phyloP scores from a whole-genome alignment of 257 asterid genomes.

The Lycium ferocissimum region DNA sequence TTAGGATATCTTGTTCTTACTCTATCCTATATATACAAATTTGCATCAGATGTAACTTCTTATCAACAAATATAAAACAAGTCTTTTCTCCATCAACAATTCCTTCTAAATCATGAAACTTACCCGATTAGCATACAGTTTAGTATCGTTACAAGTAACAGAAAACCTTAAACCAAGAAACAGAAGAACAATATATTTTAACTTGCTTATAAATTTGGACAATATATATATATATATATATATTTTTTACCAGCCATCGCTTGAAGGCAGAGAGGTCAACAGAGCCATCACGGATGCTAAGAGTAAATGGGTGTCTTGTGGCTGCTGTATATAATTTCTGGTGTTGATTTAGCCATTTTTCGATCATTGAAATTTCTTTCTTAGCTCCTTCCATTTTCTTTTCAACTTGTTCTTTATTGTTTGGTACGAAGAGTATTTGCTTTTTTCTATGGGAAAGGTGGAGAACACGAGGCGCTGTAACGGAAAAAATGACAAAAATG shows the following conservation, averaged over 20 bases:
- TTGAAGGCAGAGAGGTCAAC: constrained; percentile 67
- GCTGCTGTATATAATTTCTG: constrained; percentile 54
- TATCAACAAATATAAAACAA: background rate
- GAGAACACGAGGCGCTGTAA: background rate
- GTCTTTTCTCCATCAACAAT: background rate
- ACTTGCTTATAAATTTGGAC: background rate
- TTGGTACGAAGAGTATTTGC: background rate
- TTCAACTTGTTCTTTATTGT: background rate
- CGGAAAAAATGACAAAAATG: no score
- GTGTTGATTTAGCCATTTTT: constrained; percentile 70
- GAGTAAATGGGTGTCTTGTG: constrained; percentile 79
- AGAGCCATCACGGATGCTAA: constrained; percentile 77
- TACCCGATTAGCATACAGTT: background rate
- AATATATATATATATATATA: no score
- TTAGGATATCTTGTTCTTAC: background rate
- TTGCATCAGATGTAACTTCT: background rate
- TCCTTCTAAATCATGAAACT: background rate
- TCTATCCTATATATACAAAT: background rate
- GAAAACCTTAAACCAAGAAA: background rate
- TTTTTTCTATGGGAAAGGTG: background rate
- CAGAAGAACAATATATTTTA: no score
- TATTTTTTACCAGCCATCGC: constrained; percentile 74
- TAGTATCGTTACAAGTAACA: background rate
- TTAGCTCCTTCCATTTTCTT: constrained; percentile 11
- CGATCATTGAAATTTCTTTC: constrained; percentile 27